Percentiles rank a stretch among this genome's conserved stretches.
phyloP scores from a whole-genome alignment of 441 rosid species.

The Adansonia madagascariensis region DNA sequence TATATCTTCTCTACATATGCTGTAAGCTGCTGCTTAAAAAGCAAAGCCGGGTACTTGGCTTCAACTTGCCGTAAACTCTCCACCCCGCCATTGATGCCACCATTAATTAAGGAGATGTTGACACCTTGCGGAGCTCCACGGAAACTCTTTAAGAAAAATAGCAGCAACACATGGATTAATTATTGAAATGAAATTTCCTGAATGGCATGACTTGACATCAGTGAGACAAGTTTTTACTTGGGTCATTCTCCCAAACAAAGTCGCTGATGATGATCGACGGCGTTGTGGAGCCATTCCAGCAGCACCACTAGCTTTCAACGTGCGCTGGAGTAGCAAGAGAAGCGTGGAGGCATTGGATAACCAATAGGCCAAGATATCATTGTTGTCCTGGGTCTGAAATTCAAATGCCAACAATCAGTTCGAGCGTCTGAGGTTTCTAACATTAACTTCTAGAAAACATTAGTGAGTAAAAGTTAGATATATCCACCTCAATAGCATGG shows the following conservation, averaged over 20 bases:
- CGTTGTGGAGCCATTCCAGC: constrained; percentile 99
- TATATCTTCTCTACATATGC: constrained; percentile 99
- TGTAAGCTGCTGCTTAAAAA: constrained; percentile 98
- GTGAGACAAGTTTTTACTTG: constrained; percentile 52
- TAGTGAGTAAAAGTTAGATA: constrained; percentile 25
- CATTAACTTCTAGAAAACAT: constrained; percentile 6
- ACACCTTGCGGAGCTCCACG: constrained; percentile 95
- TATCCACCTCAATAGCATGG: constrained; percentile 90
- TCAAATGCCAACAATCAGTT: constrained; percentile 30
- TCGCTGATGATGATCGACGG: constrained; percentile 97
- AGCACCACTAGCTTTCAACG: constrained; percentile 96
- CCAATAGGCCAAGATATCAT: constrained; percentile 91
- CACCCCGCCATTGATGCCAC: constrained; percentile 62
- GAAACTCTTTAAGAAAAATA: constrained; percentile 65
- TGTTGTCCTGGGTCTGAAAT: constrained; percentile 90
- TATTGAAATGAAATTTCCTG: constrained; percentile 20
- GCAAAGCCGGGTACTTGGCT: constrained; percentile 98
- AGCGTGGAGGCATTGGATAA: constrained; percentile 96
- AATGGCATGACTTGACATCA: constrained; percentile 18
- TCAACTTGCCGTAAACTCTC: constrained; percentile 90
- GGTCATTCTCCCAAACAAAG: constrained; percentile 95
- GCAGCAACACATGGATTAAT: constrained; percentile 32
- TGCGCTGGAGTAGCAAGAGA: constrained; percentile 91
- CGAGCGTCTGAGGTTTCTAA: constrained; percentile 24
- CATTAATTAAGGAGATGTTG: constrained; percentile 76